phyloP scores from a whole-genome alignment of 2,329 filamentous ascomycete genomes.

The Pseudocercospora cruenta region DNA sequence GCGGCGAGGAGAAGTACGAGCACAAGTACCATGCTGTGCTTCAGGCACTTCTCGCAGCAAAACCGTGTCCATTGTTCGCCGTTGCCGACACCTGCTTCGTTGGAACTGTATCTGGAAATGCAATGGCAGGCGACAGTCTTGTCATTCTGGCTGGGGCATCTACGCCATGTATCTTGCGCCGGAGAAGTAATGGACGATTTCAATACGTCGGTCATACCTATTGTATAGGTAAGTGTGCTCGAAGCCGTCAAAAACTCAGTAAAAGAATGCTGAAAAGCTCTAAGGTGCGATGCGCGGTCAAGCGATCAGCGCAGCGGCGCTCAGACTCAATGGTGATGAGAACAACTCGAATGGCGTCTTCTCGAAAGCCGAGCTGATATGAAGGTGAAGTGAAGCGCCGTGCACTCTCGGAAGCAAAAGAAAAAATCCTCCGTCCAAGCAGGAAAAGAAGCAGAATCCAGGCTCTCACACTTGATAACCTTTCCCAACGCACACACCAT shows the following conservation, averaged over 20 bases:
- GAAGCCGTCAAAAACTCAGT: not conserved
- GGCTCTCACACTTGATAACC: no score
- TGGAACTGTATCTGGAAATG: not conserved
- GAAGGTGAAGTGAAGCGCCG: not conserved
- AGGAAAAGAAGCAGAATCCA: slow-evolving; percentile 24
- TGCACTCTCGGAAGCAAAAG: slow-evolving; percentile 20
- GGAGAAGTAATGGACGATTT: not conserved
- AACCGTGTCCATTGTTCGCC: not conserved
- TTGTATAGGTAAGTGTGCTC: not conserved
- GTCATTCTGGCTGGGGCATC: not conserved
- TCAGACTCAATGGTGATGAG: not conserved
- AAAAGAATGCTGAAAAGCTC: not conserved
- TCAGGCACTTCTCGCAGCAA: not conserved
- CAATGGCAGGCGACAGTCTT: not conserved
- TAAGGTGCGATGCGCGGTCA: not conserved
- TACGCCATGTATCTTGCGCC: not conserved
- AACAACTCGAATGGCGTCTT: not conserved
- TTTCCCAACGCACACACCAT: no score
- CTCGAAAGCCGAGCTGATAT: not conserved
- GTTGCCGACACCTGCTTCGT: not conserved
- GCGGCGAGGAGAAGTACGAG: not conserved
- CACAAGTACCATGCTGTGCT: not conserved
- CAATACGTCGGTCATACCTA: slow-evolving; percentile 1
- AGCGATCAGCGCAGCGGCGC: not conserved
- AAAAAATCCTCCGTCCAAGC: slow-evolving; percentile 9